A percentile compares a stretch with the other conserved stretches of the same genome.
These are phyloP conservation scores for Ophiosphaerella narmari DNA, from an alignment of 2,329 filamentous ascomycete species.

Conservation along the genomic window DNA sequence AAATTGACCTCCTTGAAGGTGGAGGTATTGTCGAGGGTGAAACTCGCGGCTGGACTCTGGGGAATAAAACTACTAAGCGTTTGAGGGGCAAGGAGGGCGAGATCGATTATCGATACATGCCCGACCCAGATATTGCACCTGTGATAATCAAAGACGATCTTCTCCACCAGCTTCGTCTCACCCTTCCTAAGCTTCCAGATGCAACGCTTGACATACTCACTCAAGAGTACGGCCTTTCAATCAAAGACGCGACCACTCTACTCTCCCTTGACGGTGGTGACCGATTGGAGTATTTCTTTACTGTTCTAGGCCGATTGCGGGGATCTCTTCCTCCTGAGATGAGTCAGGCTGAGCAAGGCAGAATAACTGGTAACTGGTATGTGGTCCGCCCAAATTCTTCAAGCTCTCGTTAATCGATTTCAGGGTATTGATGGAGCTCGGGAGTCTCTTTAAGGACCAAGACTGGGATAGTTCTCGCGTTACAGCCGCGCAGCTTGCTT, in stretches of 20 bases:
- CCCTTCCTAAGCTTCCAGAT: constrained; percentile 75
- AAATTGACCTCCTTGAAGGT: constrained; percentile 77
- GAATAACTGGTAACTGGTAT: constrained; percentile 62
- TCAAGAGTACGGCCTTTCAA: constrained; percentile 67
- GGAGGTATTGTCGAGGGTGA: constrained; percentile 80
- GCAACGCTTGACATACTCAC: constrained; percentile 67
- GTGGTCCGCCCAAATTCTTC: constrained; percentile 1
- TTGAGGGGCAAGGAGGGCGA: constrained; percentile 94
- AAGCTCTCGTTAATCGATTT: constrained; percentile 2
- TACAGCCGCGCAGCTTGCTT: constrained; percentile 47
- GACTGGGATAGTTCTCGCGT: constrained; percentile 51
- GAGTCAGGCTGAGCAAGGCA: constrained; percentile 42
- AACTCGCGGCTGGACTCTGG: constrained; percentile 90
- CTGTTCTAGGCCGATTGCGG: constrained; percentile 56
- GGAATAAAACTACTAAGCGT: constrained; percentile 77
- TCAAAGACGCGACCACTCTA: constrained; percentile 83
- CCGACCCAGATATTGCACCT: constrained; percentile 86
- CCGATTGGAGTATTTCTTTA: constrained; percentile 80
- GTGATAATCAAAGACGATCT: constrained; percentile 75
- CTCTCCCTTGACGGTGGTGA: constrained; percentile 77
- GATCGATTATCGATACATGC: constrained; percentile 98
- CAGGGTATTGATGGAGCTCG: constrained; percentile 58
- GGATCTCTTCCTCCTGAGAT: not conserved
- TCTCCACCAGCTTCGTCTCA: constrained; percentile 64
- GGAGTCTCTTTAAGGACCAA: constrained; percentile 51